Evolutionary conservation across 768 basidiomycete species (phyloP).

Genomic region (Suillus tomentosus): DNA sequence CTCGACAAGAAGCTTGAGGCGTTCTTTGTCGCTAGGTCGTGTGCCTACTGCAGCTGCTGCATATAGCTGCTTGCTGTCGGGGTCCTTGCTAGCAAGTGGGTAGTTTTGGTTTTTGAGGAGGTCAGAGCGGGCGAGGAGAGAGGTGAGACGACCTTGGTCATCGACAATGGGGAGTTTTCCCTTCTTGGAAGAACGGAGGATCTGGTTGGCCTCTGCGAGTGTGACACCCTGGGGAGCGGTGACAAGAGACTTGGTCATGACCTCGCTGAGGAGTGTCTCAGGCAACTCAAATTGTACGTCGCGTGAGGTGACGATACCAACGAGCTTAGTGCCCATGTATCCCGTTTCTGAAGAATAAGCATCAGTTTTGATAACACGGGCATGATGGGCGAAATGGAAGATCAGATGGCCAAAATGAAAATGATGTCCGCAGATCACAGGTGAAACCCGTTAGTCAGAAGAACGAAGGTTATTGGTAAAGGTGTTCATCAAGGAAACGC

Average conservation of each 20-base stretch:
- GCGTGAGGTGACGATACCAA: conserved; percentile 95
- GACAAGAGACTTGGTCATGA: conserved; percentile 91
- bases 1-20: conserved; percentile 83
- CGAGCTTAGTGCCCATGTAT: conserved; percentile 82
- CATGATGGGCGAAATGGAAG: conserved; percentile 10
- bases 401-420: conserved; percentile 26
- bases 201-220: conserved; percentile 87
- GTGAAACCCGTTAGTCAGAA: conserved; percentile 72
- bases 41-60: conserved; percentile 97
- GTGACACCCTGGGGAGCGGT: conserved; percentile 89
- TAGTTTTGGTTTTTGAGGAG: conserved; percentile 97
- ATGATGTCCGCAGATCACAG: conserved; percentile 74
- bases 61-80: conserved; percentile 91
- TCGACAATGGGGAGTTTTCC: conserved; percentile 93
- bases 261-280: conserved; percentile 62
- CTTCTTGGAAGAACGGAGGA: conserved; percentile 95
- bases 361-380: conserved; percentile 20
- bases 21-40: conserved; percentile 82
- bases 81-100: conserved; percentile 91
- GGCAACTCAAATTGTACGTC: conserved; percentile 91
- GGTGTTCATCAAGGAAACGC: conserved; percentile 44
- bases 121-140: conserved; percentile 94
- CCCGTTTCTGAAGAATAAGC: conserved; percentile 67
- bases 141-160: conserved; percentile 60
- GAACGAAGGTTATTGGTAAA: conserved; percentile 81